phyloP scores from a whole-genome alignment of 1,284 basidiomycete genomes.

The Dichomitus squalens region DNA sequence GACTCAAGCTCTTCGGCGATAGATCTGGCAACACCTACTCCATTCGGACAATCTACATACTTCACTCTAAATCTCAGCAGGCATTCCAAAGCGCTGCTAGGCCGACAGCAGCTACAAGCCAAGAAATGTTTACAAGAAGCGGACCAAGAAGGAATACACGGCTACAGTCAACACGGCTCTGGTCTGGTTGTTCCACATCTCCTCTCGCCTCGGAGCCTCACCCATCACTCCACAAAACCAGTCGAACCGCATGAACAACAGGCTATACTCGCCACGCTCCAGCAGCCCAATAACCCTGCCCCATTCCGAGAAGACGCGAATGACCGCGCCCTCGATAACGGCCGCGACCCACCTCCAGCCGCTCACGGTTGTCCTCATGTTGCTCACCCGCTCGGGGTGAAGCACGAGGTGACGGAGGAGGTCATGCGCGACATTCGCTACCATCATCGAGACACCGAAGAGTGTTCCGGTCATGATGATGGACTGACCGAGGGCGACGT shows the following conservation, averaged over 20 bases:
- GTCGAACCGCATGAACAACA: constrained; percentile 49
- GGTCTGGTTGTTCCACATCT: constrained; percentile 41
- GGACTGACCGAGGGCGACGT: constrained; percentile 5
- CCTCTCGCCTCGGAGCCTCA: constrained; percentile 43
- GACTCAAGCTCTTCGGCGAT: background rate
- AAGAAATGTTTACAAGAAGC: background rate
- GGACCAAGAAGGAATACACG: background rate
- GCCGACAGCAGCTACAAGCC: background rate
- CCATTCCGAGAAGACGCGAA: constrained; percentile 53
- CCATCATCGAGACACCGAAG: constrained; percentile 34
- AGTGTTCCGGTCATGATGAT: constrained; percentile 25
- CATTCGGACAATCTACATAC: background rate
- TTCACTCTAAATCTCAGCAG: no score
- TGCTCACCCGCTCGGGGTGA: constrained; percentile 36
- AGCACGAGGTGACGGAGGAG: constrained; percentile 47
- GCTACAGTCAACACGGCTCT: constrained; percentile 25
- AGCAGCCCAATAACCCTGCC: constrained; percentile 51
- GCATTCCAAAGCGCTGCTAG: no score
- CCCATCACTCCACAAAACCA: constrained; percentile 53
- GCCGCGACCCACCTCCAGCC: constrained; percentile 43
- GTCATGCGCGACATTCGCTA: constrained; percentile 51
- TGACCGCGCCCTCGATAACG: constrained; percentile 48
- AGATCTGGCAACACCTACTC: background rate
- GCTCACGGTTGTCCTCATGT: constrained; percentile 39
- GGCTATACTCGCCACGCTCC: constrained; percentile 42